These are phyloP conservation scores for Talinum fruticosum DNA, from an alignment of 148 eudicot species.

Conservation along the genomic window DNA sequence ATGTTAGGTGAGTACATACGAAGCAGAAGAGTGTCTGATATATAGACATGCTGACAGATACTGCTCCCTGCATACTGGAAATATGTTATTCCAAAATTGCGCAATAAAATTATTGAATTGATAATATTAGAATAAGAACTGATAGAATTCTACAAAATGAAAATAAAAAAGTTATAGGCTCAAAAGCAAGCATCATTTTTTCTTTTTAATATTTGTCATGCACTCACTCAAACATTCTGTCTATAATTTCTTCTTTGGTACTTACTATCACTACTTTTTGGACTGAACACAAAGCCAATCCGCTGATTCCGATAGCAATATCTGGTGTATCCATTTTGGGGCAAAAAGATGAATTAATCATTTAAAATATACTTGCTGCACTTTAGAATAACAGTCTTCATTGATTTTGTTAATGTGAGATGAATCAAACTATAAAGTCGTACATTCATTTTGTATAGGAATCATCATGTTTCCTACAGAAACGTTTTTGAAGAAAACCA, in stretches of 20 bases:
- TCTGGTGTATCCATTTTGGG: too few species aligned
- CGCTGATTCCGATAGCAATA: too few species aligned
- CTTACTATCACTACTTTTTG: not conserved
- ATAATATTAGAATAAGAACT: not conserved
- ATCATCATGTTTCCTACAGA: too few species aligned
- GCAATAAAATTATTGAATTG: not conserved
- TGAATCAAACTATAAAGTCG: too few species aligned
- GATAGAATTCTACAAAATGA: not conserved
- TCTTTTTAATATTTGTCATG: too few species aligned
- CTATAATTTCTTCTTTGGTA: not conserved
- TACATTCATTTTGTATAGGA: too few species aligned
- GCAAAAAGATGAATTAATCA: too few species aligned
- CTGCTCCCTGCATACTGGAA: slow-evolving; percentile 68
- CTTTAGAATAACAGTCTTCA: too few species aligned
- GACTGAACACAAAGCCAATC: too few species aligned
- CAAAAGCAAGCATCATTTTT: not conserved
- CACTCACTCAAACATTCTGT: not conserved
- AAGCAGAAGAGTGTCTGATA: slow-evolving; percentile 91
- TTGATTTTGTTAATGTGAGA: too few species aligned
- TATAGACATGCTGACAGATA: slow-evolving; percentile 95
- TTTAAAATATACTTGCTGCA: too few species aligned
- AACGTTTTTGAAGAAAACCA: too few species aligned
- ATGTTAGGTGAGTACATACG: slow-evolving; percentile 80
- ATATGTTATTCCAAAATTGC: slow-evolving; percentile 10
- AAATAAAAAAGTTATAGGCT: not conserved